Evolutionary conservation across 371 early-diverging fungal genomes (phyloP).

Genomic region (Rhizomucor miehei): DNA sequence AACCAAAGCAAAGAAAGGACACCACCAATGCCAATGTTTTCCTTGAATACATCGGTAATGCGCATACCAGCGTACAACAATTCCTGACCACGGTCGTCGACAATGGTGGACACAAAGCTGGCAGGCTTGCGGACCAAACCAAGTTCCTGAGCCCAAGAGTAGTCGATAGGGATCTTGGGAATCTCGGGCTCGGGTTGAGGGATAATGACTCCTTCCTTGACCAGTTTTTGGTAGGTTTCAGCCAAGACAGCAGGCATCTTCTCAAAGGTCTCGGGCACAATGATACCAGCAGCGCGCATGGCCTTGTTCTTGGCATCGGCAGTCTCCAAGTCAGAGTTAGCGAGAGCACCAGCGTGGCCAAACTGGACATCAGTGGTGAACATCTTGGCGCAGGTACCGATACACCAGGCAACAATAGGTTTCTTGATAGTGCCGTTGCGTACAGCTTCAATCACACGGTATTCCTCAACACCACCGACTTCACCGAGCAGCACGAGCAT

Average conservation of each 20-base stretch:
- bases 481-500: conserved; percentile 95
- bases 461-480: conserved; percentile 98
- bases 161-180: conserved; percentile 99
- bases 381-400: conserved; percentile 98
- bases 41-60: conserved; percentile 96
- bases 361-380: conserved; percentile 97
- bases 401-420: conserved; percentile 98
- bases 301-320: conserved; percentile 96
- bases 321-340: conserved; percentile 94
- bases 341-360: conserved; percentile 97
- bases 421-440: conserved; percentile 87
- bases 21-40: conserved; percentile 97
- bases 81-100: conserved; percentile 98
- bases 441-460: conserved; percentile 91
- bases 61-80: conserved; percentile 97
- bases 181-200: conserved; percentile 84
- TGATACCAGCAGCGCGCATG: conserved; percentile 83
- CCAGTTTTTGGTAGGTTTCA: conserved; percentile 75
- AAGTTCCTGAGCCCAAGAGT: conserved; percentile 97
- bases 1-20: conserved; percentile 97
- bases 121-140: conserved; percentile 99
- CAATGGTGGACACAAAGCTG: conserved; percentile 96
- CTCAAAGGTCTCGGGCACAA: conserved; percentile 96
- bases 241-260: conserved; percentile 83
- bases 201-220: conserved; percentile 68